phyloP scores from a whole-genome alignment of 192 early-diverging fungal genomes.

The Mycoemilia scoparia region DNA sequence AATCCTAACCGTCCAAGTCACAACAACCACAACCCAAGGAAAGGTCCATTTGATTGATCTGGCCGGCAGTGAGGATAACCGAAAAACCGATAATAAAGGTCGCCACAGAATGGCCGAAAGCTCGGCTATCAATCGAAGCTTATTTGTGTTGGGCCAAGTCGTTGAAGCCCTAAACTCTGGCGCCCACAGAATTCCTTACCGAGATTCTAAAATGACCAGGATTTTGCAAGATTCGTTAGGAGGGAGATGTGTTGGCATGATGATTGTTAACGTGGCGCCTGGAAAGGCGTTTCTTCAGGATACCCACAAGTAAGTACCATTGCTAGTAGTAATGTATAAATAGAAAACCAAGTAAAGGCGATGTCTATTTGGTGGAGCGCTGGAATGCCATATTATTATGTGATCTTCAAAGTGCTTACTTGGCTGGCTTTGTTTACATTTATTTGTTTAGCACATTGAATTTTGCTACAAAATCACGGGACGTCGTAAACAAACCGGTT shows the following conservation, averaged over 20 bases:
- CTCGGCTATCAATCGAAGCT: conserved; percentile 41
- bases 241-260: conserved; percentile 38
- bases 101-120: conserved; percentile 40
- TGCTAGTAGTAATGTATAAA: not conserved
- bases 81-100: conserved; percentile 39
- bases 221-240: conserved; percentile 46
- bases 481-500: conserved; percentile 37
- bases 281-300: conserved; percentile 28
- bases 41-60: conserved; percentile 43
- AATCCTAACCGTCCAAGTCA: conserved; percentile 33
- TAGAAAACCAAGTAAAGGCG: not conserved
- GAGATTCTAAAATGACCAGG: conserved; percentile 51
- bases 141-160: conserved; percentile 47
- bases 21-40: conserved; percentile 22
- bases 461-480: conserved; percentile 42
- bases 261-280: conserved; percentile 48
- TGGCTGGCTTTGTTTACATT: too few species aligned
- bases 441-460: too few species aligned
- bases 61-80: conserved; percentile 49
- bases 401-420: not conserved
- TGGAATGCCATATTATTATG: not conserved
- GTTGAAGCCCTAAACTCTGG: conserved; percentile 43
- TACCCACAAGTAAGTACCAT: conserved; percentile 29
- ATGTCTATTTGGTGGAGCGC: too few species aligned
- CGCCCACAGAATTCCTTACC: conserved; percentile 32